These are phyloP conservation scores for Moesziomyces sp. DNA, from an alignment of 1,284 basidiomycete species.

Conservation along the genomic window DNA sequence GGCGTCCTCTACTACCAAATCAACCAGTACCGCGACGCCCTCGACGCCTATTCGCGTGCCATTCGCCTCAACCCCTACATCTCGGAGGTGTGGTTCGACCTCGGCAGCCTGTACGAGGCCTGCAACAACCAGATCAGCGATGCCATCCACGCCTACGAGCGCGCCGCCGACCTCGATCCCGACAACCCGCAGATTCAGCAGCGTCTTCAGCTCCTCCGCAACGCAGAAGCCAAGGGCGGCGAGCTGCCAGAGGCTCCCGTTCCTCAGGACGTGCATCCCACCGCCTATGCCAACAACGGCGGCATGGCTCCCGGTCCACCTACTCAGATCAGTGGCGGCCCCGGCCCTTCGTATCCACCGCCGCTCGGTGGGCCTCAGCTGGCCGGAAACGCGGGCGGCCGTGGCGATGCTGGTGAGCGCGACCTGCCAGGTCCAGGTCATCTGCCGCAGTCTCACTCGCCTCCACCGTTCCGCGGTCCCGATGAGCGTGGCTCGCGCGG, in stretches of 20 bases:
- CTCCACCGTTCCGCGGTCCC: constrained; percentile 52
- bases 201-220: constrained; percentile 74
- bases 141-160: constrained; percentile 90
- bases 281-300: constrained; percentile 75
- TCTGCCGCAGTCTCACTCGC: constrained; percentile 45
- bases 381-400: constrained; percentile 31
- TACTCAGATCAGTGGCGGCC: constrained; percentile 51
- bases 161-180: constrained; percentile 65
- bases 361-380: constrained; percentile 48
- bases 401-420: constrained; percentile 35
- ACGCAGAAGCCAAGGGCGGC: constrained; percentile 81
- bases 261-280: constrained; percentile 93
- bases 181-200: constrained; percentile 64
- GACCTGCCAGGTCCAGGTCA: constrained; percentile 55
- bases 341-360: constrained; percentile 33
- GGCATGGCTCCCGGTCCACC: constrained; percentile 55
- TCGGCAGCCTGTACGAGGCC: constrained; percentile 94
- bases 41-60: constrained; percentile 97
- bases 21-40: constrained; percentile 96
- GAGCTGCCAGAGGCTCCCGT: constrained; percentile 82
- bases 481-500: constrained; percentile 51
- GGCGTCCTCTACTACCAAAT: constrained; percentile 99
- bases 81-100: constrained; percentile 98
- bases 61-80: constrained; percentile 99
- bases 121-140: constrained; percentile 99